A percentile compares a stretch with the other conserved stretches of the same genome.
Evolutionary conservation across 1,139 yeast genomes (phyloP).

Genomic region (Scheffersomyces titani): DNA sequence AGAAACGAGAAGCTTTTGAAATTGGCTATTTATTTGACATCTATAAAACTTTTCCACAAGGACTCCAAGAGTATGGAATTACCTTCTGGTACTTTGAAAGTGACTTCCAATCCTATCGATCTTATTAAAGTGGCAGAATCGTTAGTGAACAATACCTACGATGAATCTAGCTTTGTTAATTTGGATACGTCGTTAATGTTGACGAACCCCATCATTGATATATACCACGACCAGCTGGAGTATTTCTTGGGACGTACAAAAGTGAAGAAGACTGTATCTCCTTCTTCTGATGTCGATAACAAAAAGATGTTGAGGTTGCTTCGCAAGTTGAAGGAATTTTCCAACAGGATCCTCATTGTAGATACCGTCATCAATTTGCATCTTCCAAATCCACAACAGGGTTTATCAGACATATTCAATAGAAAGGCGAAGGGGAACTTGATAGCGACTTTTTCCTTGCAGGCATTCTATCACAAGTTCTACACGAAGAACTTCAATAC

Average conservation of each 20-base stretch:
- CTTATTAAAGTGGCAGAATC: slow-evolving; percentile 11
- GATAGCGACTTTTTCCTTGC: slow-evolving; percentile 23
- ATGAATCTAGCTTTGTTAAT: slow-evolving; percentile 10
- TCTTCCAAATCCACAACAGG: slow-evolving; percentile 24
- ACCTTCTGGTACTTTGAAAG: slow-evolving; percentile 33
- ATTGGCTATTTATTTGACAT: slow-evolving; percentile 22
- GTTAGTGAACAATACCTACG: slow-evolving; percentile 10
- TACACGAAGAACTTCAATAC: slow-evolving; percentile 26
- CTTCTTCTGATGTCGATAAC: neutral
- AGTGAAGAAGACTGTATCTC: slow-evolving; percentile 2
- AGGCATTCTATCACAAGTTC: slow-evolving; percentile 28
- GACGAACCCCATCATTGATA: slow-evolving; percentile 36
- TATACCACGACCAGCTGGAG: slow-evolving; percentile 43
- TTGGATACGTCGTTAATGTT: slow-evolving; percentile 13
- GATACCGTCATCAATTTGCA: slow-evolving; percentile 33
- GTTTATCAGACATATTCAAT: slow-evolving; percentile 18
- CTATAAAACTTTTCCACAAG: slow-evolving; percentile 30
- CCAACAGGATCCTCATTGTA: slow-evolving; percentile 32
- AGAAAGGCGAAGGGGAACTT: slow-evolving; percentile 33
- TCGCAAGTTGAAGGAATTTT: slow-evolving; percentile 17
- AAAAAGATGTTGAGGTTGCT: slow-evolving; percentile 11
- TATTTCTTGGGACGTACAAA: slow-evolving; percentile 8
- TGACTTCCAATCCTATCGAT: slow-evolving; percentile 11
- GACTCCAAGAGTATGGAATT: slow-evolving; percentile 35
- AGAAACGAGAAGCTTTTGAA: slow-evolving; percentile 11